These are phyloP conservation scores for Leccinum subatratum DNA, from an alignment of 1,284 basidiomycete genomes.

Conservation along the genomic window DNA sequence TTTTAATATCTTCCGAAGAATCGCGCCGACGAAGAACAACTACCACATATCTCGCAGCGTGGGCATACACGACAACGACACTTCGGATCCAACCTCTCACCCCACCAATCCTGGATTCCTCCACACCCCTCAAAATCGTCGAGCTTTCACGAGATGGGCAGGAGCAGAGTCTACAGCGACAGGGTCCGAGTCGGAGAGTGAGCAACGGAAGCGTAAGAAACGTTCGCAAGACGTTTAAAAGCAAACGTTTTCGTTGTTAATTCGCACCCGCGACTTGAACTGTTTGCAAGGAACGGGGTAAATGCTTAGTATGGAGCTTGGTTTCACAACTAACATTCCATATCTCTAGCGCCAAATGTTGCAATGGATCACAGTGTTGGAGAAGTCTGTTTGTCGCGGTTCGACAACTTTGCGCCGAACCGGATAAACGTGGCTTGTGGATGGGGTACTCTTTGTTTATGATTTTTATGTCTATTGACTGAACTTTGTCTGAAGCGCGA, in stretches of 20 bases:
- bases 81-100: conserved; percentile 36
- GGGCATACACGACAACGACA: conserved; percentile 18
- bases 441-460: conserved; percentile 65
- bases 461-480: conserved; percentile 1
- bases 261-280: conserved; percentile 83
- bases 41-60: conserved; percentile 5
- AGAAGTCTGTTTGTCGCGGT: conserved; percentile 85
- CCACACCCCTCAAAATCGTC: conserved; percentile 49
- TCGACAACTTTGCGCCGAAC: conserved; percentile 93
- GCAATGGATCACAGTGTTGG: conserved; percentile 93
- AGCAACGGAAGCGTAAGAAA: conserved; percentile 42
- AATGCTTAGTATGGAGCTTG: conserved; percentile 3
- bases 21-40: conserved; percentile 12
- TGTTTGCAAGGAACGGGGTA: conserved; percentile 86
- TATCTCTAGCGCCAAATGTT: conserved; percentile 81
- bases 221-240: conserved; percentile 63
- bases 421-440: conserved; percentile 94
- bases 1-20: conserved; percentile 33
- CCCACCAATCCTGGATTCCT: conserved; percentile 65
- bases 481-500: conserved; percentile 56
- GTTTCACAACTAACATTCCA: conserved; percentile 3
- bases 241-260: conserved; percentile 94
- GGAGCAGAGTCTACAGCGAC: conserved; percentile 21
- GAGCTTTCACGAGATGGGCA: conserved; percentile 23
- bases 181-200: conserved; percentile 25